Conservation (phyloP, 345 rosid genomes). For the Ceriops zippeliana region DNA sequence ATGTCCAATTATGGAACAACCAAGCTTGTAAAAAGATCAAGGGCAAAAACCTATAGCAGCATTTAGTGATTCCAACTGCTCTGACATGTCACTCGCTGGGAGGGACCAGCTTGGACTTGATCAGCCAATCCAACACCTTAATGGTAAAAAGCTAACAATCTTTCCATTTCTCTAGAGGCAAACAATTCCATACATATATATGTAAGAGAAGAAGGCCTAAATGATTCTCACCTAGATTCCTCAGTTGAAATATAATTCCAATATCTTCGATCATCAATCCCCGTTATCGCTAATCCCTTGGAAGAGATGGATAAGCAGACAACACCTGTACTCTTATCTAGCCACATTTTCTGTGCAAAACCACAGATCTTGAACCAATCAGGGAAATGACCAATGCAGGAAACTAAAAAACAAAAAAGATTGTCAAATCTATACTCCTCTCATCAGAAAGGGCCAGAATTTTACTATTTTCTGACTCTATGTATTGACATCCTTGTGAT, state of each 20-base stretch:
- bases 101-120: conserved; percentile 18
- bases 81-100: conserved; percentile 2
- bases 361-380: conserved; percentile 13
- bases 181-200: not conserved
- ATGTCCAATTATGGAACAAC: not conserved
- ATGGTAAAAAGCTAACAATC: conserved; percentile 22
- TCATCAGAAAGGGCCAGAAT: not conserved
- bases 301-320: conserved; percentile 64
- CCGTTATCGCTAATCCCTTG: conserved; percentile 68
- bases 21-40: conserved; percentile 5
- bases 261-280: conserved; percentile 89
- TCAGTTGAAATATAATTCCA: conserved; percentile 79
- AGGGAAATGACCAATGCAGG: conserved; percentile 5
- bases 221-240: conserved; percentile 71
- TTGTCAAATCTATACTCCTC: not conserved
- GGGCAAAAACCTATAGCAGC: not conserved
- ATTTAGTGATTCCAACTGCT: too few relatives aligned
- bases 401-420: not conserved
- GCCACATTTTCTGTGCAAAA: conserved; percentile 72
- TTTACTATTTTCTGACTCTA: not conserved
- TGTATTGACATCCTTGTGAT: not conserved
- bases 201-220: not conserved
- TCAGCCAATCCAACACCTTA: conserved; percentile 25
- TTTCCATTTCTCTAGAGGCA: conserved; percentile 10
- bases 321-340: conserved; percentile 64